Evolutionary conservation across 768 basidiomycete genomes (phyloP).

Genomic region (Tylopilus plumbeoviolaceoides): DNA sequence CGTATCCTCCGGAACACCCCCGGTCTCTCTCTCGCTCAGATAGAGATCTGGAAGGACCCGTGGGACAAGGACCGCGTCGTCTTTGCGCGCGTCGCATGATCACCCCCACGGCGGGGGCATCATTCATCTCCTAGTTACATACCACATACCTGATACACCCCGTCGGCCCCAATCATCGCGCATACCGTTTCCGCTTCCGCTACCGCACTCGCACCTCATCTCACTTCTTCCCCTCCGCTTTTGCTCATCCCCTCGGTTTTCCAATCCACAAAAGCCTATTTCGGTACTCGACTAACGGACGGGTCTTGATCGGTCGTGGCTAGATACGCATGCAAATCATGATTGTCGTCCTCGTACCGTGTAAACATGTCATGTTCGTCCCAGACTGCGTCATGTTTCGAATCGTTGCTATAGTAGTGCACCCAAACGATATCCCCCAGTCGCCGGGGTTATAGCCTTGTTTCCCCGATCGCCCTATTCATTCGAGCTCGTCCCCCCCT

Average conservation of each 20-base stretch:
- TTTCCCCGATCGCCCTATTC: conserved; percentile 1
- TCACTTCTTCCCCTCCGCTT: conserved; percentile 9
- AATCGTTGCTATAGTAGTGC: conserved; percentile 21
- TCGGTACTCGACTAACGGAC: neutral
- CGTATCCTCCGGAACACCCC: conserved; percentile 50
- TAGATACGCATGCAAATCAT: conserved; percentile 6
- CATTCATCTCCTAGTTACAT: conserved; percentile 16
- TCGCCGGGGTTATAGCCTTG: neutral
- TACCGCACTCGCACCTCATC: conserved; percentile 8
- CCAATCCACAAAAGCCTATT: neutral
- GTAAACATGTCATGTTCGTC: neutral
- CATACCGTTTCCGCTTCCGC: conserved; percentile 9
- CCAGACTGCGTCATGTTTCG: conserved; percentile 10
- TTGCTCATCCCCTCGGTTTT: conserved; percentile 8
- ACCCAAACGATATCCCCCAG: neutral
- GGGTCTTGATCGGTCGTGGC: neutral
- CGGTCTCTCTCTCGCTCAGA: conserved; percentile 39
- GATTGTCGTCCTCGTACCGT: conserved; percentile 9
- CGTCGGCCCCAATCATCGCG: neutral
- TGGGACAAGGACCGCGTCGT: conserved; percentile 76
- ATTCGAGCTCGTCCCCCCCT: neutral
- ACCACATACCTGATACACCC: neutral
- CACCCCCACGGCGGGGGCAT: neutral
- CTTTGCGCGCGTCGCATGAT: conserved; percentile 44
- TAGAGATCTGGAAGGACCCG: conserved; percentile 72